Conservation (phyloP, 2,329 filamentous ascomycete species). For the Nothophaeocryptopus gaeumannii region DNA sequence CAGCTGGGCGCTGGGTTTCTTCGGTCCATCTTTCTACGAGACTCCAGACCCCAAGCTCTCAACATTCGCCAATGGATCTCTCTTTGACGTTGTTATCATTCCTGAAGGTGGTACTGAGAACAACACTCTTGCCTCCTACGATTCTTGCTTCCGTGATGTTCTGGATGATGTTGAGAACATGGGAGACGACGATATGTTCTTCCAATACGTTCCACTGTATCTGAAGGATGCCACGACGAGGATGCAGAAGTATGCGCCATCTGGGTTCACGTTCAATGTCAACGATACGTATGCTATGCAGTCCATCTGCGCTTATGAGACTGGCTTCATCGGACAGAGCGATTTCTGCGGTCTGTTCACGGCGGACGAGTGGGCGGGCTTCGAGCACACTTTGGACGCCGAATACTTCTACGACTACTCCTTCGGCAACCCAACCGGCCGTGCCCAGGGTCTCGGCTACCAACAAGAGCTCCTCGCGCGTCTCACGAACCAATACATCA, state of each 20-base stretch:
- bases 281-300: conserved; percentile 48
- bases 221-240: conserved; percentile 46
- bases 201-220: conserved; percentile 48
- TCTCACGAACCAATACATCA: conserved; percentile 48
- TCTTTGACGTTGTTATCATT: conserved; percentile 51
- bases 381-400: conserved; percentile 54
- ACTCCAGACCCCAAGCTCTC: conserved; percentile 40
- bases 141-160: conserved; percentile 47
- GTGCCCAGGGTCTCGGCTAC: conserved; percentile 54
- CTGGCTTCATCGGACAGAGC: conserved; percentile 49
- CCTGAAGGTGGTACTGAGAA: conserved; percentile 51
- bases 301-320: conserved; percentile 55
- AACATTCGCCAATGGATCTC: conserved; percentile 39
- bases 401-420: conserved; percentile 48
- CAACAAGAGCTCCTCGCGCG: conserved; percentile 53
- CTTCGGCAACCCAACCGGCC: conserved; percentile 49
- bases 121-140: conserved; percentile 53
- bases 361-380: conserved; percentile 54
- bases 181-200: conserved; percentile 43
- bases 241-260: conserved; percentile 48
- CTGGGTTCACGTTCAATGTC: conserved; percentile 48
- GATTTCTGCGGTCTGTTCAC: conserved; percentile 56
- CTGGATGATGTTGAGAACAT: conserved; percentile 36
- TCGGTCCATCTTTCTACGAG: conserved; percentile 46
- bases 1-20: conserved; percentile 54